Evolutionary conservation across 352 stramenopile species (phyloP).

Genomic region (Halophytophthora batemanensis): DNA sequence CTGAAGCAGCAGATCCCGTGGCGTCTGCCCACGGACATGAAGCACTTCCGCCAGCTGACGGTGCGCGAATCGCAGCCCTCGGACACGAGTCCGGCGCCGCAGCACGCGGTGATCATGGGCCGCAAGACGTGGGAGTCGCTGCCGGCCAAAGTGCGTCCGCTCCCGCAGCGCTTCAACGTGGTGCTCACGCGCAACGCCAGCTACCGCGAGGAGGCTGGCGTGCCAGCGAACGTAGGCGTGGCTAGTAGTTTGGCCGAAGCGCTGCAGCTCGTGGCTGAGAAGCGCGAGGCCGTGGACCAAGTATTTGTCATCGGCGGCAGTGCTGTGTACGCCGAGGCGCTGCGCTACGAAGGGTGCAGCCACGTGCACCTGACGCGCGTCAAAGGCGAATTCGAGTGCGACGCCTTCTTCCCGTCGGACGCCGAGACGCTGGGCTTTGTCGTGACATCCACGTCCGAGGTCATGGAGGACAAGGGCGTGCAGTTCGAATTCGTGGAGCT

Average conservation of each 20-base stretch:
- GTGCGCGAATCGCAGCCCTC: conserved; percentile 23
- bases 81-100: conserved; percentile 15
- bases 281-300: conserved; percentile 78
- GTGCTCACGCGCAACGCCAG: conserved; percentile 88
- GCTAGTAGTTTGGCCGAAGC: conserved; percentile 90
- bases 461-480: conserved; percentile 76
- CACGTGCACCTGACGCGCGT: conserved; percentile 92
- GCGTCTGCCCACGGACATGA: conserved; percentile 94
- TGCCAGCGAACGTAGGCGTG: conserved; percentile 83
- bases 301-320: conserved; percentile 98
- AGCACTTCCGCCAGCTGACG: conserved; percentile 95
- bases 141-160: conserved; percentile 93
- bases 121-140: conserved; percentile 99
- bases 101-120: conserved; percentile 99
- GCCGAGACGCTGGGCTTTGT: conserved; percentile 54
- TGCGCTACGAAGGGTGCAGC: conserved; percentile 80
- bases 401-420: conserved; percentile 90
- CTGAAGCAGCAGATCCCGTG: conserved; percentile 90
- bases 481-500: conserved; percentile 79
- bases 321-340: conserved; percentile 93
- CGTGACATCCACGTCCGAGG: conserved; percentile 37
- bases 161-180: conserved; percentile 95
- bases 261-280: conserved; percentile 73
- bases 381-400: conserved; percentile 85
- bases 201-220: conserved; percentile 32